Percentiles rank a stretch among this genome's conserved stretches.
Conservation (phyloP, 2,329 filamentous ascomycete genomes). For the Colletotrichum scovillei region DNA sequence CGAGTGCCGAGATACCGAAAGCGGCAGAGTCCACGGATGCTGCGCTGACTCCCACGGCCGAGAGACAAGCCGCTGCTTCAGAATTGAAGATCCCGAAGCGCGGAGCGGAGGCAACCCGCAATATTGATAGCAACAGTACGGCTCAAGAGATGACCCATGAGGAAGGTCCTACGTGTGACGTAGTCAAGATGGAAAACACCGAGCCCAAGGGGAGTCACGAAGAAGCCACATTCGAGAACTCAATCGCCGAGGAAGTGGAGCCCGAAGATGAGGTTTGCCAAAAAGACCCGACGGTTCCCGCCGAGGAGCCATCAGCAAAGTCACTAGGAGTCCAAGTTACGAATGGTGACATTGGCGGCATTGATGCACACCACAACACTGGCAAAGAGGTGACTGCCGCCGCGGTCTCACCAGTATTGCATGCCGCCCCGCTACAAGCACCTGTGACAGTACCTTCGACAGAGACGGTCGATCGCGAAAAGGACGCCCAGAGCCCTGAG, state of each 20-base stretch:
- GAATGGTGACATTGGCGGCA: not conserved
- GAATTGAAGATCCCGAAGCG: not conserved
- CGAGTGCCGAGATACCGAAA: slow-evolving; percentile 9
- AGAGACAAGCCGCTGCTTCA: not conserved
- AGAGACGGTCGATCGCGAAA: not conserved
- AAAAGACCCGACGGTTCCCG: not conserved
- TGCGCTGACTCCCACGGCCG: not conserved
- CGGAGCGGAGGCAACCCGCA: not conserved
- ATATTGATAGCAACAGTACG: not conserved
- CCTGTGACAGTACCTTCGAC: not conserved
- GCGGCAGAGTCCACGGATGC: not conserved
- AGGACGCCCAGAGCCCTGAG: not conserved
- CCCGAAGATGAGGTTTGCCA: not conserved
- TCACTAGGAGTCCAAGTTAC: not conserved
- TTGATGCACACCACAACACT: not conserved
- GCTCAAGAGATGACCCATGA: not conserved
- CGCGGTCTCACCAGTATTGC: not conserved
- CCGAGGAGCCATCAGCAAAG: not conserved
- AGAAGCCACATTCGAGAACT: not conserved
- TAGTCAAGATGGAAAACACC: not conserved
- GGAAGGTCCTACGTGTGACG: not conserved
- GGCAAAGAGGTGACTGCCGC: not conserved
- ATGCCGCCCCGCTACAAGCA: not conserved
- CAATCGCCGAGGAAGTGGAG: not conserved
- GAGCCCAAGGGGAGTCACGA: not conserved